A percentile compares a stretch with the other conserved stretches of the same genome.
These are phyloP conservation scores for Populus alba DNA, from an alignment of 345 rosid genomes.

Conservation along the genomic window DNA sequence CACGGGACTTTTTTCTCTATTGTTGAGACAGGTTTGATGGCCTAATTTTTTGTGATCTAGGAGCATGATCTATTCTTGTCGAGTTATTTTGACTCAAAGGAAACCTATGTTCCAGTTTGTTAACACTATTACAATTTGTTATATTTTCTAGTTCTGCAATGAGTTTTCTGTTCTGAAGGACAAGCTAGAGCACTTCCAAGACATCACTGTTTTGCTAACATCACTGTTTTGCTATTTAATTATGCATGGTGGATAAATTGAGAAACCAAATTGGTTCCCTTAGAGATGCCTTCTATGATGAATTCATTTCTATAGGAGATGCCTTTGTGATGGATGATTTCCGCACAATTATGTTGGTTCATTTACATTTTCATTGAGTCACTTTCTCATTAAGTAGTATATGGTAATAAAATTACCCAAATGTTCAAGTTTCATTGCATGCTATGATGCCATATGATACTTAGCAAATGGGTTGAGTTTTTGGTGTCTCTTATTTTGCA, in stretches of 20 bases:
- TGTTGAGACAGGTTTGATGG: background rate
- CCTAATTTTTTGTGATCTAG: background rate
- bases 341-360: too few species aligned
- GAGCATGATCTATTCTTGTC: background rate
- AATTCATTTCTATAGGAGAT: too few species aligned
- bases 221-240: background rate
- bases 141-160: constrained; percentile 43
- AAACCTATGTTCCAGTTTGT: background rate
- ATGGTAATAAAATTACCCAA: background rate
- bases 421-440: background rate
- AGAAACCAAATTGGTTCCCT: too few species aligned
- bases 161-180: constrained; percentile 47
- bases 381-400: background rate
- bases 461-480: background rate
- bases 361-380: too few species aligned
- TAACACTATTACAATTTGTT: background rate
- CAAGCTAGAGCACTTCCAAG: constrained; percentile 39
- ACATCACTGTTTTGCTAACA: too few species aligned
- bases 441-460: background rate
- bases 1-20: too few species aligned
- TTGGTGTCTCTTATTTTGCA: background rate
- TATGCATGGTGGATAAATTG: too few species aligned
- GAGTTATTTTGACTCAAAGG: too few species aligned
- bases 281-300: too few species aligned
- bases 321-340: too few species aligned